Evolutionary conservation across 2,329 filamentous ascomycete species (phyloP).

Genomic region (Sarocladium kiliense): DNA sequence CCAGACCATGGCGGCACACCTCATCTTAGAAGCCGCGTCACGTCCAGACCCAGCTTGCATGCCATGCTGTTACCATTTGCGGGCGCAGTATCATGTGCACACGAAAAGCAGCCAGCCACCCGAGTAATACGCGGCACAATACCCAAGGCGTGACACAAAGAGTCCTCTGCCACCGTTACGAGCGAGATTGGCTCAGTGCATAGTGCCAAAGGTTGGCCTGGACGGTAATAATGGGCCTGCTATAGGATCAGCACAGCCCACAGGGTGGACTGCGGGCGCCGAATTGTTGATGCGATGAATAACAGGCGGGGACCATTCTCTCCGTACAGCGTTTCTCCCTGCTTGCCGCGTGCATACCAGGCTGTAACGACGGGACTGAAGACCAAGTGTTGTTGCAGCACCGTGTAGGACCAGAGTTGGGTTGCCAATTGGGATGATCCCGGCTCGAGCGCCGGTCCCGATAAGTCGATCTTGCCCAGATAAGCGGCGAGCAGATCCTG

Average conservation of each 20-base stretch:
- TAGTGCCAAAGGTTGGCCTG: background rate
- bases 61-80: background rate
- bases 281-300: background rate
- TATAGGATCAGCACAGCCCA: constrained; percentile 2
- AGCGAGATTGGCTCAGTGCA: constrained; percentile 5
- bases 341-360: background rate
- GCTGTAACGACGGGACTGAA: background rate
- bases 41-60: background rate
- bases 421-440: background rate
- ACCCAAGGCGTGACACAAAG: constrained; percentile 2
- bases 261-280: background rate
- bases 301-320: background rate
- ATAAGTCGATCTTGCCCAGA: background rate
- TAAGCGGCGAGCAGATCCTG: background rate
- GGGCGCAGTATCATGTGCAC: constrained; percentile 7
- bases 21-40: background rate
- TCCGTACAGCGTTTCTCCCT: background rate
- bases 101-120: background rate
- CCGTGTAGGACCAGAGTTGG: background rate
- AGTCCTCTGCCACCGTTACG: background rate
- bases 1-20: background rate
- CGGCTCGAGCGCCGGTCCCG: background rate
- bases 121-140: background rate
- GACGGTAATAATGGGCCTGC: background rate
- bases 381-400: background rate